These are phyloP conservation scores for Vachellia collinsii DNA, from an alignment of 306 rosid genomes.

Conservation along the genomic window DNA sequence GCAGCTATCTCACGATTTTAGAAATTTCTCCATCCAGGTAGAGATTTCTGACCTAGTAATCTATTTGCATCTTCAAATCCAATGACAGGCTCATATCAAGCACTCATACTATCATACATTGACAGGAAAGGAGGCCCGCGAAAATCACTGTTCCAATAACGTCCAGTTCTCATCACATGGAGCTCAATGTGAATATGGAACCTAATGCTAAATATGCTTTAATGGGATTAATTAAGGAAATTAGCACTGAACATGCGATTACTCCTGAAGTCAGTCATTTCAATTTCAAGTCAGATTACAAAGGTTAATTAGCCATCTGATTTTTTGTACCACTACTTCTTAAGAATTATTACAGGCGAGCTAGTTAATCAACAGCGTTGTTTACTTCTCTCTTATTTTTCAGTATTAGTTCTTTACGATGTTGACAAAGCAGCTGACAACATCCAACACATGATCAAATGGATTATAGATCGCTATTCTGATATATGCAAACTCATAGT, in stretches of 20 bases:
- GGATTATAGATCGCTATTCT: constrained; percentile 82
- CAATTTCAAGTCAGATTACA: constrained; percentile 59
- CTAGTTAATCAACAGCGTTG: constrained; percentile 22
- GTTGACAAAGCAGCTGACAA: constrained; percentile 73
- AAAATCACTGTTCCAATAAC: constrained; percentile 74
- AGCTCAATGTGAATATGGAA: constrained; percentile 68
- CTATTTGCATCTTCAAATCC: constrained; percentile 17
- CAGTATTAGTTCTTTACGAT: constrained; percentile 77
- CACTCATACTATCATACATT: background rate
- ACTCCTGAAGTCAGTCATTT: constrained; percentile 68
- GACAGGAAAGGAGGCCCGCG: constrained; percentile 68
- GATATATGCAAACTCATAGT: constrained; percentile 75
- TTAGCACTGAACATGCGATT: constrained; percentile 60
- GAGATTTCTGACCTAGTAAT: constrained; percentile 2
- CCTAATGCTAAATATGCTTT: constrained; percentile 76
- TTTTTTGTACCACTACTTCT: background rate
- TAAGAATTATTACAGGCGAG: constrained; percentile 9
- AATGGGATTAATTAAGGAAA: constrained; percentile 79
- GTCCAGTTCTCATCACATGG: constrained; percentile 78
- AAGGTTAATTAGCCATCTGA: constrained; percentile 55
- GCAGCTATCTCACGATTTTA: constrained; percentile 78
- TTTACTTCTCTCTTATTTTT: constrained; percentile 18
- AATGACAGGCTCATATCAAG: background rate
- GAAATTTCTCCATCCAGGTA: constrained; percentile 80
- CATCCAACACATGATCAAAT: constrained; percentile 81